phyloP scores from a whole-genome alignment of 2,329 filamentous ascomycete species.

The Trichoderma polysporum region DNA sequence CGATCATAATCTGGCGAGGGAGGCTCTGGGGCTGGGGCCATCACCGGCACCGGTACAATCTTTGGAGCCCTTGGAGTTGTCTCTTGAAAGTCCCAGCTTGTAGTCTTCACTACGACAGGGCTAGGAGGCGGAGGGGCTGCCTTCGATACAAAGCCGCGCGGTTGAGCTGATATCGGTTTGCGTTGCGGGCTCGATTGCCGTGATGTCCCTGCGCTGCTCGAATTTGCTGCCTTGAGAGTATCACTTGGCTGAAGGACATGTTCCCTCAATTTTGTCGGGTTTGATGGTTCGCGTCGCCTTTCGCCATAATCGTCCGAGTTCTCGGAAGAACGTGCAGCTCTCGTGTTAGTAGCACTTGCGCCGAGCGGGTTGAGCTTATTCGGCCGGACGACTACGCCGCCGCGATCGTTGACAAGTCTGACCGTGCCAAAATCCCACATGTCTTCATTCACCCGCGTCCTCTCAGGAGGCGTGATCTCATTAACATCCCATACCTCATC shows the following conservation, averaged over 20 bases:
- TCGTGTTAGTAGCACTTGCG: constrained; percentile 75
- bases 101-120: constrained; percentile 35
- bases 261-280: constrained; percentile 53
- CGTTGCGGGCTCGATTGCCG: constrained; percentile 61
- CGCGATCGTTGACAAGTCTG: constrained; percentile 69
- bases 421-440: constrained; percentile 99
- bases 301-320: constrained; percentile 53
- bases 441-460: constrained; percentile 69
- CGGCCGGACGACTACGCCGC: constrained; percentile 53
- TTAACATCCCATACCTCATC: constrained; percentile 61
- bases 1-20: constrained; percentile 61
- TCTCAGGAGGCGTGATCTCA: constrained; percentile 52
- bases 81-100: constrained; percentile 32
- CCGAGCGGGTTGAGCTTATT: constrained; percentile 68
- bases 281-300: constrained; percentile 46
- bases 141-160: constrained; percentile 46
- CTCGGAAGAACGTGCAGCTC: constrained; percentile 56
- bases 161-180: constrained; percentile 46
- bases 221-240: constrained; percentile 54
- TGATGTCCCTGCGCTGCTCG: constrained; percentile 46
- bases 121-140: constrained; percentile 59
- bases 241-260: constrained; percentile 48
- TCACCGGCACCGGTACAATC: constrained; percentile 31
- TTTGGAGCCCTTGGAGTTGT: constrained; percentile 51
- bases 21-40: constrained; percentile 46